These are phyloP conservation scores for Mimosa bimucronata DNA, from an alignment of 306 rosid genomes.

Conservation along the genomic window DNA sequence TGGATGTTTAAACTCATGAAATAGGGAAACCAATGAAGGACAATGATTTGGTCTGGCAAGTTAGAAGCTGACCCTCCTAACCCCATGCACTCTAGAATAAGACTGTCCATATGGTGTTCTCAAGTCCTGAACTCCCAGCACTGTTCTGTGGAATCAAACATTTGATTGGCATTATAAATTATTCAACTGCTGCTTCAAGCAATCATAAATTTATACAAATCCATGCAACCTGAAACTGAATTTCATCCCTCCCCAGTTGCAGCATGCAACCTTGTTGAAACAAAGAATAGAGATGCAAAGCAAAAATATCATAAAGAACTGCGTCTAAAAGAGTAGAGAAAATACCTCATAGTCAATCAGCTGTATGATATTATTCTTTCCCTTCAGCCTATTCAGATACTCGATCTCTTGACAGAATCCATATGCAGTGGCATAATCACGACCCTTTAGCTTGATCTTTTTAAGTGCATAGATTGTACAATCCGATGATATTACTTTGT, in stretches of 20 bases:
- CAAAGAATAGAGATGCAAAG: conserved; percentile 10
- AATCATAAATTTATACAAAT: background rate
- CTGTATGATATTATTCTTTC: conserved; percentile 86
- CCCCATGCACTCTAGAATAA: background rate
- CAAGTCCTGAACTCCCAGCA: background rate
- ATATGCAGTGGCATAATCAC: conserved; percentile 92
- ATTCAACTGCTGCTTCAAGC: conserved; percentile 6
- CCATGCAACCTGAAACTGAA: background rate
- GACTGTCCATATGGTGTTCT: background rate
- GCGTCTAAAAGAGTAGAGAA: conserved; percentile 23
- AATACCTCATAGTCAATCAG: conserved; percentile 91
- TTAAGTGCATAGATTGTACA: conserved; percentile 90
- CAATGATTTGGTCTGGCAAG: background rate
- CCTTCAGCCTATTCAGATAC: conserved; percentile 85
- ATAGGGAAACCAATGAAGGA: conserved; percentile 3
- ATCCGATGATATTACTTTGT: conserved; percentile 96
- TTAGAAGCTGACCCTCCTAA: background rate
- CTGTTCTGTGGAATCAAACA: conserved; percentile 4
- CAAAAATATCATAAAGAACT: conserved; percentile 28
- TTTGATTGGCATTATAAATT: background rate
- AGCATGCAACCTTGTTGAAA: background rate
- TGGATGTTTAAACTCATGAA: background rate
- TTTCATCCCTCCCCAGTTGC: conserved; percentile 5
- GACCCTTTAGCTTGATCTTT: conserved; percentile 90
- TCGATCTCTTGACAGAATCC: conserved; percentile 99